phyloP scores from a whole-genome alignment of 495 filamentous ascomycete species.

The Aspergillus saccharolyticus region DNA sequence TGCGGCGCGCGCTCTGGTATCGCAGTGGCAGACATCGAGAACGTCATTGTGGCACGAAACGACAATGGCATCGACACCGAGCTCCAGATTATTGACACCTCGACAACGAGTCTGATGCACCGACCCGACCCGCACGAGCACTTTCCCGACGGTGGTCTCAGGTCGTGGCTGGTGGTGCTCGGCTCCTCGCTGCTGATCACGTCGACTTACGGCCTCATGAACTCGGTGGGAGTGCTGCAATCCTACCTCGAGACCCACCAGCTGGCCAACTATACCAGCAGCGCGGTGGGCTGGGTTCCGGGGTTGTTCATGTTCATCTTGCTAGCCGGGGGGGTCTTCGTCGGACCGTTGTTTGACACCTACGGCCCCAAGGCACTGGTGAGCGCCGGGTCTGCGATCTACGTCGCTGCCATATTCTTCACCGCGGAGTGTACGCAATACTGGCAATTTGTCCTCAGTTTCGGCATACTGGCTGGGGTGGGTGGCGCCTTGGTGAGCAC shows the following conservation, averaged over 20 bases:
- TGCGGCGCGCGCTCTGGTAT: background rate
- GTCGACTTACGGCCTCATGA: conserved; percentile 58
- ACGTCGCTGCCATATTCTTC: conserved; percentile 50
- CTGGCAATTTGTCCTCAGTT: conserved; percentile 63
- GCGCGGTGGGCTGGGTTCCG: conserved; percentile 62
- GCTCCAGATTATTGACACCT: background rate
- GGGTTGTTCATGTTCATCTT: conserved; percentile 59
- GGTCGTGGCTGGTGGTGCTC: conserved; percentile 59
- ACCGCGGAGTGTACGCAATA: conserved; percentile 49
- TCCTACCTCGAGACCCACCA: conserved; percentile 58
- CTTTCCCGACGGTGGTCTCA: conserved; percentile 58
- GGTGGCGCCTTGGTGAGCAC: conserved; percentile 56
- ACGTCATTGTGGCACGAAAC: background rate
- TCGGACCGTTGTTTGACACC: conserved; percentile 62
- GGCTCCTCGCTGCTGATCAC: conserved; percentile 59
- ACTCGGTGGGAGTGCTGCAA: conserved; percentile 59
- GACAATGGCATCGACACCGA: background rate
- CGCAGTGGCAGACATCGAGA: background rate
- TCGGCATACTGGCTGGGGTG: conserved; percentile 54
- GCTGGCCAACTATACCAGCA: conserved; percentile 48
- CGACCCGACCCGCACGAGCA: conserved; percentile 14
- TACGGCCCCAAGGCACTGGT: conserved; percentile 53
- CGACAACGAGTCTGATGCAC: background rate
- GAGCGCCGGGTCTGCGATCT: conserved; percentile 44
- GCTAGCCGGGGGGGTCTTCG: conserved; percentile 56